phyloP scores from a whole-genome alignment of 441 rosid genomes.

The Eruca vesicaria region DNA sequence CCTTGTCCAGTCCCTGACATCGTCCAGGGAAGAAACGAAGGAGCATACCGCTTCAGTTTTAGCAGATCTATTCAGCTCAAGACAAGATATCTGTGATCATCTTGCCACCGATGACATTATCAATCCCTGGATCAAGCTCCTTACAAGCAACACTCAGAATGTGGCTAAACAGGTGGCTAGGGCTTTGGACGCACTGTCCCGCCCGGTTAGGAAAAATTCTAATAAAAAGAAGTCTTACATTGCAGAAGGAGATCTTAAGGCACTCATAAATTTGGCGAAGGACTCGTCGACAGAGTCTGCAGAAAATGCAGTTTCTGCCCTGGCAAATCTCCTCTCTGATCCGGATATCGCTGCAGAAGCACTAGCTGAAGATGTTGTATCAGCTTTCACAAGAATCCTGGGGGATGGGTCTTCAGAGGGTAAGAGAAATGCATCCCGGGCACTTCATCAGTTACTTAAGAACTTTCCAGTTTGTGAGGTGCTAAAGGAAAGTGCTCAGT shows the following conservation, averaged over 20 bases:
- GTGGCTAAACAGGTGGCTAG: slow-evolving; percentile 74
- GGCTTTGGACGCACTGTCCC: slow-evolving; percentile 88
- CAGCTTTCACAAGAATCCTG: slow-evolving; percentile 85
- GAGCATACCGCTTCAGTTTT: slow-evolving; percentile 91
- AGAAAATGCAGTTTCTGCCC: slow-evolving; percentile 91
- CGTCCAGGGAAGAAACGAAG: slow-evolving; percentile 85
- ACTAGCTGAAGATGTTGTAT: slow-evolving; percentile 74
- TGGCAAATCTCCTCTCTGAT: slow-evolving; percentile 92
- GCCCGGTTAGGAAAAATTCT: slow-evolving; percentile 76
- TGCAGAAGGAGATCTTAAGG: slow-evolving; percentile 75
- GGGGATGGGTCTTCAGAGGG: slow-evolving; percentile 85
- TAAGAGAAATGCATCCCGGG: slow-evolving; percentile 91
- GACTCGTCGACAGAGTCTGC: slow-evolving; percentile 77
- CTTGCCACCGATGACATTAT: slow-evolving; percentile 47
- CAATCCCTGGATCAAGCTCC: slow-evolving; percentile 70
- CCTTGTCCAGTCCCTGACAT: slow-evolving; percentile 75
- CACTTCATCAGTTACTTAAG: slow-evolving; percentile 82
- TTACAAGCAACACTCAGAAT: slow-evolving; percentile 71
- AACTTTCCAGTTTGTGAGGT: slow-evolving; percentile 66
- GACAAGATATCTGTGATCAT: slow-evolving; percentile 84
- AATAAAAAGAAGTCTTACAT: slow-evolving; percentile 67
- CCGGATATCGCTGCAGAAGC: slow-evolving; percentile 78
- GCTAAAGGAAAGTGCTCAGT: slow-evolving; percentile 81
- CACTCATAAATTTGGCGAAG: slow-evolving; percentile 68
- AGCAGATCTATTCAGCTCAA: slow-evolving; percentile 78